Base-by-base conservation (phyloP, 345 rosid genomes). In the Citrus glauca region DNA sequence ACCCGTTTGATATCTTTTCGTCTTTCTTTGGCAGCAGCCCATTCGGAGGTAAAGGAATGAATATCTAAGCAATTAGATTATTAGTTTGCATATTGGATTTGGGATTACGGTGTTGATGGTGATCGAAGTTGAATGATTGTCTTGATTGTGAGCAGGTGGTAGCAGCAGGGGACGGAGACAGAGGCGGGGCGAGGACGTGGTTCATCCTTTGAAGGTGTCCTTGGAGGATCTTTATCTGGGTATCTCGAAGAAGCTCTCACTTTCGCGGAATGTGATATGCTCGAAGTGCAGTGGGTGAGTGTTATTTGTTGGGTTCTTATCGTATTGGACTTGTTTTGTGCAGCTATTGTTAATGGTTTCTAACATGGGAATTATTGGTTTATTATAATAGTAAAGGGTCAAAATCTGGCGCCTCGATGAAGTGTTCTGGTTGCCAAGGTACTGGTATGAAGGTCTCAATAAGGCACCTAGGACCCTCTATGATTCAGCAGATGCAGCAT, bases 401-500 rank as follows among this genome's bases (percentile, higher is more conserved):
- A 5, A 93, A 95, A 80, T 93, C 98, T 38, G 98, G 98, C 63
- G 97, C 87, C 70, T 93, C 97, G 5, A 85, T 71, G 90, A 82
- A 77, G 67, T 95, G 99, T 80, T 27, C 86, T 30, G 94, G 96
- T 66, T 95, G 99, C 77, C 87, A 92, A 72, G 99, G 99, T 3
- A 72, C 92, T 22, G 97, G 99, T 65, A 89, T 91, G 98, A 95
- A 95, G 85, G 93, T 92, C n/a, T 82, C 99, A 1, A 90, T 90
- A 50, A 89, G 97, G 86, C 99, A 92, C 1, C 82, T 95, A 6
- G 96, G 99, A 24, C 99, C 98, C 28, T 88, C 91, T 24, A 93
- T 95, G 99, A 90, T 95, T 79, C 99, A 95, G 83, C 97, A 95
- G 87, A 87, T 92, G 97, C 98, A 95, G 71, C 98, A 92, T 35